Conservation (phyloP, 2,329 filamentous ascomycete genomes). For the Apiospora sp. region DNA sequence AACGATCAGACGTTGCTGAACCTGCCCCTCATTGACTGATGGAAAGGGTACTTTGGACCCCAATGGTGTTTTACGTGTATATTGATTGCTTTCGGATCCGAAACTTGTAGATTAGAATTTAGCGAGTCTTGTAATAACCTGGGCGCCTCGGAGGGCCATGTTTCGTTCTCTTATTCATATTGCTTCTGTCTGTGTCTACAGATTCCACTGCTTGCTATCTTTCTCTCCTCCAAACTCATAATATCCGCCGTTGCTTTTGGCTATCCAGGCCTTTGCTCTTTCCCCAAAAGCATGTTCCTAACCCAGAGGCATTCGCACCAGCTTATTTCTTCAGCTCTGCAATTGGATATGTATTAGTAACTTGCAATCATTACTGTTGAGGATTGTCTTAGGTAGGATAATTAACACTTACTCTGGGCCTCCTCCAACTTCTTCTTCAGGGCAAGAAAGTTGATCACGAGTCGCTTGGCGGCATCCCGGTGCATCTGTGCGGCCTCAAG, state of each 20-base stretch:
- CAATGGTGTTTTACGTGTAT: neutral
- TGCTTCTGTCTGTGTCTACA: neutral
- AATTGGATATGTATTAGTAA: neutral
- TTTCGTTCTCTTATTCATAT: neutral
- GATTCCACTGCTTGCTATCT: neutral
- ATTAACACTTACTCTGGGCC: neutral
- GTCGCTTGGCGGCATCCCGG: neutral
- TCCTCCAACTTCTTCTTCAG: neutral
- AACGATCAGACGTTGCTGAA: neutral
- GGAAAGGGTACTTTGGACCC: neutral
- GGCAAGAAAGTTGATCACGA: neutral
- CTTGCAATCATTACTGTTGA: neutral
- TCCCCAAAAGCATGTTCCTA: neutral
- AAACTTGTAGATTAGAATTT: conserved; percentile 22
- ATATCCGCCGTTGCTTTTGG: neutral
- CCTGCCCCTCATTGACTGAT: conserved; percentile 19
- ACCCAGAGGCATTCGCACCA: neutral
- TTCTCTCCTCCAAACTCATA: neutral
- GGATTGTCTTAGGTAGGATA: neutral
- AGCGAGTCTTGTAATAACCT: conserved; percentile 17
- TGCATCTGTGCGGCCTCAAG: neutral
- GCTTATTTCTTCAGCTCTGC: neutral
- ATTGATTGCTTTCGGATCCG: conserved; percentile 14
- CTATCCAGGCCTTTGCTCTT: neutral
- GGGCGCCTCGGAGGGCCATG: neutral